These are phyloP conservation scores for Terfezia claveryi DNA, from an alignment of 495 filamentous ascomycete genomes.

Conservation along the genomic window DNA sequence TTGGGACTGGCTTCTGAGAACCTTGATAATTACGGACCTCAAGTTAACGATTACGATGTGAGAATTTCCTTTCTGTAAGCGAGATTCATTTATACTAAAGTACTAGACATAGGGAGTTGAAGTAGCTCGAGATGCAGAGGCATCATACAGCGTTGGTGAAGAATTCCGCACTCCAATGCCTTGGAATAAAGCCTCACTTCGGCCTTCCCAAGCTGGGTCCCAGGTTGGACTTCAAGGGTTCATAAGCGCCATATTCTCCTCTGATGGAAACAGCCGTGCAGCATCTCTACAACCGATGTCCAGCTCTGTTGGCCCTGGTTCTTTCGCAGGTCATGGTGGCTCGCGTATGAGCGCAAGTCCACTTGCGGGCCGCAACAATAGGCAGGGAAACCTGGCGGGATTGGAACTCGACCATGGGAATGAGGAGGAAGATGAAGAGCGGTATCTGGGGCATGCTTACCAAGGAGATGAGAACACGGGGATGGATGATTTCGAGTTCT, in stretches of 20 bases:
- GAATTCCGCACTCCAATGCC: not conserved
- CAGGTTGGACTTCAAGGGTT: not conserved
- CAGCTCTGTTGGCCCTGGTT: not conserved
- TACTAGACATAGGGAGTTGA: not conserved
- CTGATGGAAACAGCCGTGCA: not conserved
- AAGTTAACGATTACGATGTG: slow-evolving; percentile 1
- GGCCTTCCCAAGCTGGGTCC: not conserved
- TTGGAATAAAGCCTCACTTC: not conserved
- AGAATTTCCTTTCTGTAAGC: not conserved
- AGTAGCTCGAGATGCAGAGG: not conserved
- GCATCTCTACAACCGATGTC: not conserved
- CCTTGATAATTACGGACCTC: slow-evolving; percentile 1
- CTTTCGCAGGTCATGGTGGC: not conserved
- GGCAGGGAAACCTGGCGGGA: not conserved
- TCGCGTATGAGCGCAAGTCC: not conserved
- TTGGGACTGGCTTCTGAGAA: not conserved
- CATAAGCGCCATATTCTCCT: not conserved
- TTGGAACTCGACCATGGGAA: not conserved
- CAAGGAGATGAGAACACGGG: not conserved
- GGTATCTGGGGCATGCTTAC: not conserved
- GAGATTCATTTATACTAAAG: not conserved
- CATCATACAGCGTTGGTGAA: not conserved
- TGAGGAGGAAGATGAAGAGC: not conserved
- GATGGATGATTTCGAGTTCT: slow-evolving; percentile 10
- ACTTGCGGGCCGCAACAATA: not conserved